Evolutionary conservation across 352 stramenopile genomes (phyloP).

Genomic region (Pythium sukuiense): DNA sequence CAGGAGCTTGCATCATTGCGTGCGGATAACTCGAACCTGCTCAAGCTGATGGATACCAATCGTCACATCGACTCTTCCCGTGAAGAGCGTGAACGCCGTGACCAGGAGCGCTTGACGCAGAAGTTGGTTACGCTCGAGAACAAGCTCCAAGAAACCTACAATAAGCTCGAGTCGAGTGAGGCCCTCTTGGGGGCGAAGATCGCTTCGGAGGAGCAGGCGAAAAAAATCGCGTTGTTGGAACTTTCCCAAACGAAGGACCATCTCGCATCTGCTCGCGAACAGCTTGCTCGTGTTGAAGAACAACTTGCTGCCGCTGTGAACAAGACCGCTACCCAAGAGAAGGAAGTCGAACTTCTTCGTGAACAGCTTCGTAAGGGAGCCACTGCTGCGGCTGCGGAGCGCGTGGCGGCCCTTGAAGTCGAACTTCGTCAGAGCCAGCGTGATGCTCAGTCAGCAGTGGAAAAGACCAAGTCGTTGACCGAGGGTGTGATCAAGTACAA

Average conservation of each 20-base stretch:
- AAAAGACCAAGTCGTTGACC: conserved; percentile 59
- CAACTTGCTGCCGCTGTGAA: conserved; percentile 43
- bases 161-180: conserved; percentile 68
- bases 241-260: conserved; percentile 42
- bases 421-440: conserved; percentile 60
- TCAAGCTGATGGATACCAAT: conserved; percentile 78
- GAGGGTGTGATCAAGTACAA: conserved; percentile 76
- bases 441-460: conserved; percentile 54
- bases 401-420: conserved; percentile 59
- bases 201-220: conserved; percentile 53
- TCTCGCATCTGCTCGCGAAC: conserved; percentile 39
- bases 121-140: conserved; percentile 52
- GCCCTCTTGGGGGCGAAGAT: conserved; percentile 42
- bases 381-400: conserved; percentile 52
- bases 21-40: conserved; percentile 74
- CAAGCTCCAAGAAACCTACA: conserved; percentile 57
- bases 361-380: conserved; percentile 72
- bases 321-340: conserved; percentile 50
- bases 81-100: conserved; percentile 56
- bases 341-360: conserved; percentile 53
- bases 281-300: conserved; percentile 52
- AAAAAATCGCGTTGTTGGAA: conserved; percentile 46
- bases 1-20: conserved; percentile 58
- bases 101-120: conserved; percentile 45
- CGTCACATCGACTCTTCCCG: conserved; percentile 63